Evolutionary conservation across 495 filamentous ascomycete genomes (phyloP).

Genomic region (Elaphomyces granulatus): DNA sequence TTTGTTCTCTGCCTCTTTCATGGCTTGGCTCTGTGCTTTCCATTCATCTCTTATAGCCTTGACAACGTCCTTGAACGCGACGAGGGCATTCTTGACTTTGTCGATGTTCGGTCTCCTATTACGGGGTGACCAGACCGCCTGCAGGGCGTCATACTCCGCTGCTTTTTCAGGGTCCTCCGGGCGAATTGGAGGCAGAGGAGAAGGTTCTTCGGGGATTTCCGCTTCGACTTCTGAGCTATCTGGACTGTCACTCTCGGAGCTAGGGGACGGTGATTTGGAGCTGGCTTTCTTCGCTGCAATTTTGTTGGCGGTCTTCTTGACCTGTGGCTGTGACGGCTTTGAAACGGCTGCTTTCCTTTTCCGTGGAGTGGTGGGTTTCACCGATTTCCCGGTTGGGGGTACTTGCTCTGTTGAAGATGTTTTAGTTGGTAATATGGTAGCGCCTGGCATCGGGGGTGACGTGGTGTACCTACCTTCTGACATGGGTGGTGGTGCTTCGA

Average conservation of each 20-base stretch:
- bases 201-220: conserved; percentile 28
- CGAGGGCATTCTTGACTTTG: conserved; percentile 37
- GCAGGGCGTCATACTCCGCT: conserved; percentile 46
- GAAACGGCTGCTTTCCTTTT: neutral
- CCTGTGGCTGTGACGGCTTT: conserved; percentile 1
- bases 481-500: neutral
- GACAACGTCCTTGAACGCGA: conserved; percentile 47
- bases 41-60: conserved; percentile 47
- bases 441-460: too few species aligned
- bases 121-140: conserved; percentile 50
- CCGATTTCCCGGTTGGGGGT: neutral
- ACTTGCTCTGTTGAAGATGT: too few species aligned
- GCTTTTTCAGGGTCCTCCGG: conserved; percentile 39
- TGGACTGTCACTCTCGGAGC: conserved; percentile 37
- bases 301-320: conserved; percentile 17
- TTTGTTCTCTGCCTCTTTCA: conserved; percentile 43
- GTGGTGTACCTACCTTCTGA: too few species aligned
- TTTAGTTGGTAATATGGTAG: too few species aligned
- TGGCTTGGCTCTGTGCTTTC: conserved; percentile 42
- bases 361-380: neutral
- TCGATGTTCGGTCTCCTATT: conserved; percentile 29
- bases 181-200: conserved; percentile 36
- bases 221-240: conserved; percentile 37
- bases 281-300: conserved; percentile 15
- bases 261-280: conserved; percentile 23